Percentiles rank a stretch among this genome's conserved stretches.
These are phyloP conservation scores for Stevia rebaudiana DNA, from an alignment of 140 eudicot genomes.

Conservation along the genomic window DNA sequence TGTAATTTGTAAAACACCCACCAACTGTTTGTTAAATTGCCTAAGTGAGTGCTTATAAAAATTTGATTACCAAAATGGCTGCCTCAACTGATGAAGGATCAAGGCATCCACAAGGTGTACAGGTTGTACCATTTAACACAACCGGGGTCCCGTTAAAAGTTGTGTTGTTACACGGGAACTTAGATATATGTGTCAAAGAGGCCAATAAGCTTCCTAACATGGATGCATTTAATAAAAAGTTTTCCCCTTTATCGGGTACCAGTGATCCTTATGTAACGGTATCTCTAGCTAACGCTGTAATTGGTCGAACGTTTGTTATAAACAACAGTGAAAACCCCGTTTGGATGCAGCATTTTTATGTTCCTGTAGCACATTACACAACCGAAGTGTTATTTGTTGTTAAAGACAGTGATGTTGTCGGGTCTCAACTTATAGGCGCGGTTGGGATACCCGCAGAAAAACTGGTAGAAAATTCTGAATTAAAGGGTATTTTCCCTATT, in stretches of 20 bases:
- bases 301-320: constrained; percentile 72
- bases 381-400: constrained; percentile 78
- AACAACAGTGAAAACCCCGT: constrained; percentile 65
- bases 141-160: constrained; percentile 43
- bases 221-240: constrained; percentile 73
- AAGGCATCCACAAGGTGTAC: constrained; percentile 61
- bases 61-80: constrained; percentile 18
- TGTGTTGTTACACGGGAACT: constrained; percentile 67
- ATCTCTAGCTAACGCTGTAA: constrained; percentile 55
- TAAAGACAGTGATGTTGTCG: constrained; percentile 82
- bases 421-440: constrained; percentile 78
- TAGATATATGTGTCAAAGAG: constrained; percentile 75
- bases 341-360: constrained; percentile 75
- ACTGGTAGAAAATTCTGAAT: constrained; percentile 22
- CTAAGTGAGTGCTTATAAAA: constrained; percentile 12
- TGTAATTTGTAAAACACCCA: constrained; percentile 6
- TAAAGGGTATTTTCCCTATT: constrained; percentile 72
- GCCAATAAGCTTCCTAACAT: constrained; percentile 80
- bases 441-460: constrained; percentile 71
- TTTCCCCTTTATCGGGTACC: constrained; percentile 45
- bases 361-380: constrained; percentile 80
- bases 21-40: constrained; percentile 22
- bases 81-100: constrained; percentile 48
- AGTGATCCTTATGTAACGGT: constrained; percentile 92
- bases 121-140: constrained; percentile 59